Conservation (phyloP, 371 early-diverging fungal species). For the Saksenaea oblongispora region DNA sequence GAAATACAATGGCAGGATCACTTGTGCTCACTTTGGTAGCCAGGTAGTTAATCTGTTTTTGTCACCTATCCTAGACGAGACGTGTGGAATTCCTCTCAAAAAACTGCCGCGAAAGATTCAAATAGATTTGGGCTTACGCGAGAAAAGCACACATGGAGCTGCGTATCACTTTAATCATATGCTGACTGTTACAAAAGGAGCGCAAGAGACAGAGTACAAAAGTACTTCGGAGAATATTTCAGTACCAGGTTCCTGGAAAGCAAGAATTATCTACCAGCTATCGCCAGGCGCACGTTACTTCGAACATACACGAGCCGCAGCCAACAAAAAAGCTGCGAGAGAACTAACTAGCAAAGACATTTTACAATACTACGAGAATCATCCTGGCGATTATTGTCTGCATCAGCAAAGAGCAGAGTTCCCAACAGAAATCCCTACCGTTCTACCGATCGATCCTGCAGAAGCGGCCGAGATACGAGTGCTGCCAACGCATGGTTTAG, state of each 20-base stretch:
- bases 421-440: background rate
- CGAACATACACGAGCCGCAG: background rate
- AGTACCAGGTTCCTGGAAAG: background rate
- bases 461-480: background rate
- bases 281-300: background rate
- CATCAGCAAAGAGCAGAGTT: background rate
- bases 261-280: background rate
- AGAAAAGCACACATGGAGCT: background rate
- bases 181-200: background rate
- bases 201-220: background rate
- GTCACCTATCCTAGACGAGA: background rate
- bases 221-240: background rate
- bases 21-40: background rate
- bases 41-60: background rate
- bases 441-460: background rate
- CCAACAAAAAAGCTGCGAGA: background rate
- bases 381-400: background rate
- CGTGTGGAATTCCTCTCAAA: background rate
- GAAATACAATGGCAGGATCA: background rate
- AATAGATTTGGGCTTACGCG: background rate
- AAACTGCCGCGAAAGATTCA: background rate
- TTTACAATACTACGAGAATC: background rate
- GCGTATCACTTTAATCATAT: background rate
- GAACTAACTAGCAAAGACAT: background rate
- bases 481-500: background rate